Percentiles rank a stretch among this genome's conserved stretches.
Evolutionary conservation across 2,329 filamentous ascomycete genomes (phyloP).

Genomic region (Aspergillus aculeatus): DNA sequence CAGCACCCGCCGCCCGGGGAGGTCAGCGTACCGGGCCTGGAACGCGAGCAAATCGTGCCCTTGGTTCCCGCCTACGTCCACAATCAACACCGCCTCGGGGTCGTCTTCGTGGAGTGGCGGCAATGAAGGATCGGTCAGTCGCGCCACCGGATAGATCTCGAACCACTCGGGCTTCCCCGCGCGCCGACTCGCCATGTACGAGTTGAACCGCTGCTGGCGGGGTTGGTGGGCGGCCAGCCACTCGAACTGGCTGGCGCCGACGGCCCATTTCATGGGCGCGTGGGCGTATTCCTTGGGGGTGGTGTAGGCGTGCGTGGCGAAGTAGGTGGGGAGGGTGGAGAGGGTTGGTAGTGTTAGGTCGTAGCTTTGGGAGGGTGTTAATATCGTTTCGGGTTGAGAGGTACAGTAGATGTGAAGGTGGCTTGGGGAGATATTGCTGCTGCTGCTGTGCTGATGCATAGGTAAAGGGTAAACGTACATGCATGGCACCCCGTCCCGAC

Average conservation of each 20-base stretch:
- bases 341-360: conserved; percentile 35
- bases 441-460: too few relatives aligned
- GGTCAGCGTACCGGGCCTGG: conserved; percentile 27
- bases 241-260: conserved; percentile 35
- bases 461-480: conserved; percentile 21
- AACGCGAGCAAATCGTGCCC: conserved; percentile 40
- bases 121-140: conserved; percentile 24
- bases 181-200: conserved; percentile 35
- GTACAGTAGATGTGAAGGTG: too few relatives aligned
- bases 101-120: not conserved
- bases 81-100: conserved; percentile 35
- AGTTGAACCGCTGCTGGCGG: conserved; percentile 33
- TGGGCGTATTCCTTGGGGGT: conserved; percentile 29
- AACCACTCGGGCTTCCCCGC: conserved; percentile 33
- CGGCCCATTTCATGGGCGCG: conserved; percentile 34
- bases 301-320: conserved; percentile 26
- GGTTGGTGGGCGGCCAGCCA: conserved; percentile 28
- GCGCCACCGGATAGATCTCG: conserved; percentile 31
- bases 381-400: not conserved
- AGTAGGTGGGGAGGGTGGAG: conserved; percentile 32
- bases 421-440: too few relatives aligned
- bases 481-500: conserved; percentile 30
- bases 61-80: conserved; percentile 45
- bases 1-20: conserved; percentile 38
- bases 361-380: conserved; percentile 16